phyloP scores from a whole-genome alignment of 78 protist species.

The Protostelium mycophagum region DNA sequence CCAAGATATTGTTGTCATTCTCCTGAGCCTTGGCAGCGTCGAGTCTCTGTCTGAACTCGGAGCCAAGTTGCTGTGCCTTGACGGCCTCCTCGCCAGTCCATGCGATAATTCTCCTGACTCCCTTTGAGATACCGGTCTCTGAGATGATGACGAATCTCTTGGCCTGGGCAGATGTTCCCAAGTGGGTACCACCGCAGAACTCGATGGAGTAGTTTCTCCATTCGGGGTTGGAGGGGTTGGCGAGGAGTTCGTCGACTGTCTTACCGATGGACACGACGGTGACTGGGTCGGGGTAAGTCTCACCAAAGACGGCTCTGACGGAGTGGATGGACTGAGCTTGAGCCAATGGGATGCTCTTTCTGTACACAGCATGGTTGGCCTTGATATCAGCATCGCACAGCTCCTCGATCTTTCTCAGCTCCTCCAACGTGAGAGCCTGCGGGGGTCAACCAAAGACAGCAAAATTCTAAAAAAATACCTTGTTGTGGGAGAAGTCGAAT shows the following conservation, averaged over 20 bases:
- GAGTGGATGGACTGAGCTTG: conserved; percentile 76
- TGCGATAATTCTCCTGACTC: conserved; percentile 87
- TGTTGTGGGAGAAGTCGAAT: conserved; percentile 84
- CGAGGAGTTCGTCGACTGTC: conserved; percentile 58
- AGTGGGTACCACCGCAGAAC: conserved; percentile 94
- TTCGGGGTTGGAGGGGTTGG: conserved; percentile 50
- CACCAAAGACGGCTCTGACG: conserved; percentile 92
- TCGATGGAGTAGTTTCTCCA: conserved; percentile 78
- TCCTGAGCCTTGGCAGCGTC: not conserved
- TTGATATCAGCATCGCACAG: conserved; percentile 36
- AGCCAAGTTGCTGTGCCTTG: not conserved
- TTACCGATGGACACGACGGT: conserved; percentile 88
- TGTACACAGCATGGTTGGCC: conserved; percentile 47
- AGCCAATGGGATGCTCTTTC: conserved; percentile 52
- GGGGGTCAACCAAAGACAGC: not conserved
- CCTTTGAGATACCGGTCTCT: conserved; percentile 86
- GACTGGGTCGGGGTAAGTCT: conserved; percentile 93
- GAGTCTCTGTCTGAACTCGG: not conserved
- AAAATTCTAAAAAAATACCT: not conserved
- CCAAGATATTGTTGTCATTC: not conserved
- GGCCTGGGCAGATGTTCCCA: conserved; percentile 63
- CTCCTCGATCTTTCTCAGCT: conserved; percentile 61
- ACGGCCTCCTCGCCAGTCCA: conserved; percentile 75
- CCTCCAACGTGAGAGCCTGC: conserved; percentile 26
- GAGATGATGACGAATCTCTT: conserved; percentile 59